Conservation (phyloP, 2,329 filamentous ascomycete genomes). For the Xylariaceae sp. region DNA sequence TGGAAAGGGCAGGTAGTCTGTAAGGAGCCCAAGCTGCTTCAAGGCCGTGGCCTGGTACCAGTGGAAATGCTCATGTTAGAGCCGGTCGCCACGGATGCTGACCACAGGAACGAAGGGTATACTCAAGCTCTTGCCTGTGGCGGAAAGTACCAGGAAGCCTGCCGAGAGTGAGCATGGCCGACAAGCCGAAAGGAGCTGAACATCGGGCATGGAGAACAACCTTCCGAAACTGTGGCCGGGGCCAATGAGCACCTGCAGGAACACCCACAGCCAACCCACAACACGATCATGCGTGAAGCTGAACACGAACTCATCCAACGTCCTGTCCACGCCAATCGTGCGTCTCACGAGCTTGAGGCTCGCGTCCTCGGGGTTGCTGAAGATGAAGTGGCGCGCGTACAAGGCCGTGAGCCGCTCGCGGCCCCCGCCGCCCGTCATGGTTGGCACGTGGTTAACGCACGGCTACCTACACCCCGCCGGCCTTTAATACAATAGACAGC, state of each 20-base stretch:
- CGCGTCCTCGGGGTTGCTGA: conserved; percentile 61
- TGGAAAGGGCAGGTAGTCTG: conserved; percentile 59
- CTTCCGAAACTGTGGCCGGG: no score
- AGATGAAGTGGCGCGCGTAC: conserved; percentile 68
- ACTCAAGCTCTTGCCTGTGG: conserved; percentile 44
- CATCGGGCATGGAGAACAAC: no score
- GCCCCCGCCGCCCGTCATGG: conserved; percentile 61
- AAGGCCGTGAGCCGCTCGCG: conserved; percentile 55
- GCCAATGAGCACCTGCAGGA: no score
- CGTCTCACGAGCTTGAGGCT: conserved; percentile 62
- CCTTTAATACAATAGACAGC: no score
- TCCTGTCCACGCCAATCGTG: conserved; percentile 62
- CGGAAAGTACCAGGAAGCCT: conserved; percentile 52
- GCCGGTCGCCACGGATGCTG: conserved; percentile 58
- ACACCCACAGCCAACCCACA: conserved; percentile 62
- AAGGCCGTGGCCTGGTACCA: conserved; percentile 63
- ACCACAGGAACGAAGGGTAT: conserved; percentile 59
- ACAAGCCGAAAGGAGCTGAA: neutral
- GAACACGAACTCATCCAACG: conserved; percentile 65
- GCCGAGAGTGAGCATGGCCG: neutral
- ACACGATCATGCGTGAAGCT: conserved; percentile 53
- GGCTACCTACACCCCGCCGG: no score
- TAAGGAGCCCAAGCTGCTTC: conserved; percentile 53
- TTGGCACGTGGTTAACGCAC: no score
- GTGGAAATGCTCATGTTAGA: conserved; percentile 64